A percentile compares a stretch with the other conserved stretches of the same genome.
These are phyloP conservation scores for Plasmodium knowlesi DNA, from an alignment of 169 alveolate species.

Conservation along the genomic window DNA sequence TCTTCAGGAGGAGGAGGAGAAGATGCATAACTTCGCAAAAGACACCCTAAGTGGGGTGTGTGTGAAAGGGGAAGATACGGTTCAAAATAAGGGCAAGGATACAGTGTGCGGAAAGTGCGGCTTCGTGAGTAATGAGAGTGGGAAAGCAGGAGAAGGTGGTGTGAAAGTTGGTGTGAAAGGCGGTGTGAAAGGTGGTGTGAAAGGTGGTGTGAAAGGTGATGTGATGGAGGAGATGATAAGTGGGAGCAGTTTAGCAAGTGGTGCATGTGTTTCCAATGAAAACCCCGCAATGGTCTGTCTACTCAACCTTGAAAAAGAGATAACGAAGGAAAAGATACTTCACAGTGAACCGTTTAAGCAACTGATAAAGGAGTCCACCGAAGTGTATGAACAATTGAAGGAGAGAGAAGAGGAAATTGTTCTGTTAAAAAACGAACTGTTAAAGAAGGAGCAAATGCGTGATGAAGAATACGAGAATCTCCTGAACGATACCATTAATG, in stretches of 20 bases:
- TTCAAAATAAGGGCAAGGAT: background rate
- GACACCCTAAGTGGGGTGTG: background rate
- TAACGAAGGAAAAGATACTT: conserved; percentile 56
- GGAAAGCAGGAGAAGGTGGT: background rate
- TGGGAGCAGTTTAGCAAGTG: background rate
- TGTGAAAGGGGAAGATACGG: background rate
- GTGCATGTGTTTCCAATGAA: background rate
- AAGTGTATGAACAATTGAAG: conserved; percentile 10
- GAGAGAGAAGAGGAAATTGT: conserved; percentile 42
- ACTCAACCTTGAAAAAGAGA: conserved; percentile 2
- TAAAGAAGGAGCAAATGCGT: conserved; percentile 21
- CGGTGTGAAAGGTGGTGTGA: background rate
- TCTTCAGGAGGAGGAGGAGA: background rate
- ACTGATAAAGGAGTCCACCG: conserved; percentile 20
- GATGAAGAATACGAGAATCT: conserved; percentile 64
- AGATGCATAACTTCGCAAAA: background rate
- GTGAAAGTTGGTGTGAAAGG: too few relatives aligned
- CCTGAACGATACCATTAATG: conserved; percentile 22
- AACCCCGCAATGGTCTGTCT: background rate
- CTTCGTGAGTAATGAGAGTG: background rate
- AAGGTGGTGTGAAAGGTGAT: background rate
- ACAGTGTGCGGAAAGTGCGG: background rate
- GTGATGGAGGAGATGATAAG: background rate
- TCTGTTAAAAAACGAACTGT: conserved; percentile 34
- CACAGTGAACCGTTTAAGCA: conserved; percentile 45